Base-by-base conservation (phyloP, 2,329 filamentous ascomycete genomes). In the Hypocreales sp. region DNA sequence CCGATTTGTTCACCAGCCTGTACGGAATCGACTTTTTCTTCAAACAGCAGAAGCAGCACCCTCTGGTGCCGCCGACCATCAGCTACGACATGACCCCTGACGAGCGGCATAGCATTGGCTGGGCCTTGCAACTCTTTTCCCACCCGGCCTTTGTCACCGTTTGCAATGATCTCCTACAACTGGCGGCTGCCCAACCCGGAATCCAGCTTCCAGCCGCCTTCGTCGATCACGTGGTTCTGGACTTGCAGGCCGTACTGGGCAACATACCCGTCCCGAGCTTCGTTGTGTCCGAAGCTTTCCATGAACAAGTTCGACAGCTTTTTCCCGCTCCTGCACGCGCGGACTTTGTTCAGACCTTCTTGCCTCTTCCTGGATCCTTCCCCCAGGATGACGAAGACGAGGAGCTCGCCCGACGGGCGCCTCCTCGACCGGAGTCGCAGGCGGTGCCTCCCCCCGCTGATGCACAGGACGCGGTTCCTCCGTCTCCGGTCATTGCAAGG, bases 251-350 rank as follows among this genome's bases (percentile, higher is more conserved):
- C 11, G 38, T 49, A 14, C 30, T 36, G 9, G 31, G 34, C 20
- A 36, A 38, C 17, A 26, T 48, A 4, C 40, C 46, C 5, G 28
- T 40, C 7, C 48, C 48, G 23, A 51, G 45, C 28, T 50, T 41
- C 18, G 35, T 50, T 15, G 28, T 34, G 9, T 44, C 40, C 8
- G 24, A 31, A 8, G 30, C 39, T 11, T 48, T 41, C 27, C 42
- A 36, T n/a, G 28, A 32, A 12, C 37, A 31, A 24, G 27, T 49
- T 10, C 29, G 36, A 11, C 26, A 39, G 19, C 35, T 32, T 8
- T 43, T 48, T 12, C 38, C 37, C 2, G 24, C 20, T 3, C 34
- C 36, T 8, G 19, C 18, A 8, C 35, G 39, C 8, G 38, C 35
- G 25, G 35, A 38, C 22, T 26, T 36, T 10, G 28, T 40, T 8